phyloP scores from a whole-genome alignment of 257 asterid species.

The Scutellaria minor region DNA sequence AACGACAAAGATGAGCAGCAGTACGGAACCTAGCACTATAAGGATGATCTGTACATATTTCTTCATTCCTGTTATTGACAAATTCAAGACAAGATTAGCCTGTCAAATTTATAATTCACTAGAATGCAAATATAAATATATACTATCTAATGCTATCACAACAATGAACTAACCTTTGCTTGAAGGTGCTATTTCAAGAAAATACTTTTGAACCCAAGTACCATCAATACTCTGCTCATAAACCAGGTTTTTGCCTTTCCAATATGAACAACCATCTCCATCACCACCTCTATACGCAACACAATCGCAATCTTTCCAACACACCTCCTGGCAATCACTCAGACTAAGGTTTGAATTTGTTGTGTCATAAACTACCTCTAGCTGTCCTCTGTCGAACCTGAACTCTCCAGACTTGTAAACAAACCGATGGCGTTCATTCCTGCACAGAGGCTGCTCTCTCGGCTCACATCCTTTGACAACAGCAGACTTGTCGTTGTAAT shows the following conservation, averaged over 20 bases:
- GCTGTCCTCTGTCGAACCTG: background rate
- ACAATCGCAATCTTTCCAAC: slow-evolving; percentile 52
- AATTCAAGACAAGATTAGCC: background rate
- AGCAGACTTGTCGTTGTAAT: background rate
- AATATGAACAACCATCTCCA: slow-evolving; percentile 35
- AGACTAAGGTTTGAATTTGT: slow-evolving; percentile 35
- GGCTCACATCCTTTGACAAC: slow-evolving; percentile 31
- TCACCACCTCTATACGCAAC: slow-evolving; percentile 28
- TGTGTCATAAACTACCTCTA: background rate
- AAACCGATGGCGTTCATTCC: slow-evolving; percentile 31
- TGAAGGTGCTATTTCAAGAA: slow-evolving; percentile 31
- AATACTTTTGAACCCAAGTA: background rate
- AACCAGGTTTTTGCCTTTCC: slow-evolving; percentile 45
- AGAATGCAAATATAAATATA: no score
- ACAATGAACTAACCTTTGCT: slow-evolving; percentile 24
- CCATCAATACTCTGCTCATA: slow-evolving; percentile 41
- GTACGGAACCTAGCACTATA: slow-evolving; percentile 24
- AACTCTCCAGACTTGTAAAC: slow-evolving; percentile 26
- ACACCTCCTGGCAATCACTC: slow-evolving; percentile 47
- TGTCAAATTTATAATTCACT: no score
- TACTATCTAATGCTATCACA: background rate
- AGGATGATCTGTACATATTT: slow-evolving; percentile 31
- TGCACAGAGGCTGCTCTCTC: slow-evolving; percentile 43
- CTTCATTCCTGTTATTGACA: slow-evolving; percentile 34
- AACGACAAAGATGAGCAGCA: slow-evolving; percentile 32